These are phyloP conservation scores for Fusarium mangiferae DNA, from an alignment of 2,329 filamentous ascomycete species.

Conservation along the genomic window DNA sequence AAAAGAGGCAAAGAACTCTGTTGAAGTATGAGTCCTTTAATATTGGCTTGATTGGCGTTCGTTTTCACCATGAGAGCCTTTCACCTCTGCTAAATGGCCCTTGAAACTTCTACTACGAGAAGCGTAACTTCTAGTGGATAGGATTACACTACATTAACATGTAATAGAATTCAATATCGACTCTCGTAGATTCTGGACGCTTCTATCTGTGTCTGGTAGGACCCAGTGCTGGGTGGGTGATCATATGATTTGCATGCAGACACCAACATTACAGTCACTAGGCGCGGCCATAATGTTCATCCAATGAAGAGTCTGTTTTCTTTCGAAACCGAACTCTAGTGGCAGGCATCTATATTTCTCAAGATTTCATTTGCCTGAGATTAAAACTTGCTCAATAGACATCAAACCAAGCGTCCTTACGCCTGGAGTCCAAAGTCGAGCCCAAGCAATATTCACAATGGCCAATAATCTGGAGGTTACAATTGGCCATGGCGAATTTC, in stretches of 20 bases:
- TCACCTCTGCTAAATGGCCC: neutral
- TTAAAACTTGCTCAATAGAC: neutral
- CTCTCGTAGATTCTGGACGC: rapidly evolving
- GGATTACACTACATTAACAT: rapidly evolving
- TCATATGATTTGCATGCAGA: neutral
- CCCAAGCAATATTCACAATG: neutral
- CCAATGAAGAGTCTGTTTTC: neutral
- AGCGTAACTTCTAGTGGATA: neutral
- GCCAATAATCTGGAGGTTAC: no score
- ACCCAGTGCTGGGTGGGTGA: rapidly evolving
- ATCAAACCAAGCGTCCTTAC: neutral
- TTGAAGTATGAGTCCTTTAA: rapidly evolving
- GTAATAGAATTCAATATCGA: rapidly evolving
- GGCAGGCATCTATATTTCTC: rapidly evolving
- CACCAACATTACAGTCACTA: neutral
- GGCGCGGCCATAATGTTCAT: rapidly evolving
- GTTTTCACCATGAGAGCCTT: neutral
- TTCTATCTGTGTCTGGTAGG: neutral
- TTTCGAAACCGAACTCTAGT: neutral
- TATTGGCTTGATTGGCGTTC: neutral
- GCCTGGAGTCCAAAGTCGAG: neutral
- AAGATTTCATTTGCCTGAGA: rapidly evolving
- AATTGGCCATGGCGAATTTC: neutral
- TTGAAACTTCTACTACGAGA: neutral
- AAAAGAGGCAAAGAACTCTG: rapidly evolving